Conservation (phyloP, 306 rosid species). For the Hippophae tibetana region DNA sequence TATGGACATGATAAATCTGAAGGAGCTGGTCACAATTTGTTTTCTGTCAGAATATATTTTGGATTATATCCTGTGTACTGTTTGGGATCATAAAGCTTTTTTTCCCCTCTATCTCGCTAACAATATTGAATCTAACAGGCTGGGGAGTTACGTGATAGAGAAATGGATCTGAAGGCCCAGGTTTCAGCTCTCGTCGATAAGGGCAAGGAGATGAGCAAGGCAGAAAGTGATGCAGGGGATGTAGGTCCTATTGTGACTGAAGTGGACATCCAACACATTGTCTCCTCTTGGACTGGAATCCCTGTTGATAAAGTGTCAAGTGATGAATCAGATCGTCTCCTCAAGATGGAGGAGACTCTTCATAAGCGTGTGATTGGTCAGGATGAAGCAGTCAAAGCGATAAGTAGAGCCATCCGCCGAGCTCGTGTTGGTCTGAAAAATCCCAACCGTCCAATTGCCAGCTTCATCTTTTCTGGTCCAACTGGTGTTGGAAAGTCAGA, state of each 20-base stretch:
- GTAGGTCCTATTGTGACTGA: constrained; percentile 93
- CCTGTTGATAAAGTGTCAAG: constrained; percentile 92
- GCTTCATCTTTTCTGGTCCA: constrained; percentile 99
- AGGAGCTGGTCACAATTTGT: too few relatives aligned
- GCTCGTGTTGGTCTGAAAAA: constrained; percentile 96
- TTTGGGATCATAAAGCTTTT: not conserved
- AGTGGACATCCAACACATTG: constrained; percentile 81
- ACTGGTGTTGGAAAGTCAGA: constrained; percentile 98
- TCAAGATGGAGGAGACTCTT: constrained; percentile 83
- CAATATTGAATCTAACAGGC: constrained; percentile 42
- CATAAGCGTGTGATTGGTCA: constrained; percentile 96
- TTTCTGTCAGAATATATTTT: not conserved
- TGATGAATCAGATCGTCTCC: constrained; percentile 71
- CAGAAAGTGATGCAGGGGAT: constrained; percentile 86
- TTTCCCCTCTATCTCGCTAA: not conserved
- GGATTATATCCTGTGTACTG: not conserved
- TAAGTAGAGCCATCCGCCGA: constrained; percentile 86
- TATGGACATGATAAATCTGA: not conserved
- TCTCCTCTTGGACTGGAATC: constrained; percentile 97
- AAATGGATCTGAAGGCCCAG: constrained; percentile 90
- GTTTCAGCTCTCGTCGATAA: constrained; percentile 68
- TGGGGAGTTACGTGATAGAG: constrained; percentile 84
- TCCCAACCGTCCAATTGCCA: constrained; percentile 92
- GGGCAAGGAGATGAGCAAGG: constrained; percentile 84
- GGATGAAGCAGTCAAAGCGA: constrained; percentile 86